Conservation (phyloP, 2,329 filamentous ascomycete species). For the Fusarium avenaceum region DNA sequence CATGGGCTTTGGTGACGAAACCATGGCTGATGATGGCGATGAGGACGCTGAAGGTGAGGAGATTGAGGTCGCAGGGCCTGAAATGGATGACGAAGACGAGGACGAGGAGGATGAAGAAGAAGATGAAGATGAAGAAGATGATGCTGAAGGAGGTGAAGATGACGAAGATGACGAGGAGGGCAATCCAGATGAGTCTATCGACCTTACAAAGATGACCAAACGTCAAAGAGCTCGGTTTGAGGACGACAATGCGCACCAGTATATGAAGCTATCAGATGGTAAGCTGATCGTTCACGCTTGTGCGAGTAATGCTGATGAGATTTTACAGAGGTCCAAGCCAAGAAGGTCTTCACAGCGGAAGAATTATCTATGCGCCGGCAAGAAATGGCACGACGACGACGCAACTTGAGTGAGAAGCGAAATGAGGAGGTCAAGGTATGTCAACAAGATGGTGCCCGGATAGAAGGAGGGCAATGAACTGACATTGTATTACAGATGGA, state of each 20-base stretch:
- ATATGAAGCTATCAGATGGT: conserved; percentile 73
- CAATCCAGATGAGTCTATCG: conserved; percentile 65
- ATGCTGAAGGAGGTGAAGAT: conserved; percentile 57
- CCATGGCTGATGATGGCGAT: conserved; percentile 60
- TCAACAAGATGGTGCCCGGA: neutral
- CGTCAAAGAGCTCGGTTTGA: conserved; percentile 72
- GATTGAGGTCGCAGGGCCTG: conserved; percentile 58
- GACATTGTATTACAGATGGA: conserved; percentile 73
- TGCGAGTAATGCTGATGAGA: conserved; percentile 20
- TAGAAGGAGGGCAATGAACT: conserved; percentile 16
- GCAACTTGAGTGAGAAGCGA: conserved; percentile 74
- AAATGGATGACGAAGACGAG: conserved; percentile 60
- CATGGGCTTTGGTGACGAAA: conserved; percentile 60
- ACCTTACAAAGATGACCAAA: conserved; percentile 72
- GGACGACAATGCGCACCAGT: conserved; percentile 64
- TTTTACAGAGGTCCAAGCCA: conserved; percentile 70
- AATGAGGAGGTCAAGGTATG: conserved; percentile 74
- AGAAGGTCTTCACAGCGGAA: conserved; percentile 72
- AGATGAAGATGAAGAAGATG: conserved; percentile 59
- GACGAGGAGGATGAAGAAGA: conserved; percentile 59
- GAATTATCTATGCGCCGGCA: conserved; percentile 72
- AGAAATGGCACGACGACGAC: conserved; percentile 72
- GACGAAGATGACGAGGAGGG: conserved; percentile 62
- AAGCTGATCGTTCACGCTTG: conserved; percentile 43
- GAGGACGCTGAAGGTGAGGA: conserved; percentile 65